Percentiles rank a stretch among this genome's conserved stretches.
Evolutionary conservation across 225 moss, liverwort and hornwort species (phyloP).

Genomic region (Straminergon stramineum): DNA sequence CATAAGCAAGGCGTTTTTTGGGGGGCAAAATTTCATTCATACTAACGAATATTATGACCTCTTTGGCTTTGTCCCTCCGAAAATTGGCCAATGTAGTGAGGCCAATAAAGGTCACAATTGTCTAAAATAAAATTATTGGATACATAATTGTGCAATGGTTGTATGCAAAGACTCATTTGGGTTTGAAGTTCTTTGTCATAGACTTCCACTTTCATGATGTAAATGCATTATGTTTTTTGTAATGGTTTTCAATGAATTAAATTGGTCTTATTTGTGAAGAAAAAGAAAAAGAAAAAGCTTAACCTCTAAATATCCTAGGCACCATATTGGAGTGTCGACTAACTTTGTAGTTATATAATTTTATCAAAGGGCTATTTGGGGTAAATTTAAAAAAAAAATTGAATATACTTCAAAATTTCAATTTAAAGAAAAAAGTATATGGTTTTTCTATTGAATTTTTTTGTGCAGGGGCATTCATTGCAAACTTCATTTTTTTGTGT

Average conservation of each 20-base stretch:
- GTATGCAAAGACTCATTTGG: neutral
- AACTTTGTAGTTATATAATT: neutral
- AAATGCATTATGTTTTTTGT: neutral
- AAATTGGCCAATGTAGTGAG: neutral
- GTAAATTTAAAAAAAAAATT: neutral
- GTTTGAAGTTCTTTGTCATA: neutral
- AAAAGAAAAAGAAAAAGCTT: neutral
- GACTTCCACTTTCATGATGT: neutral
- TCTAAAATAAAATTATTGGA: neutral
- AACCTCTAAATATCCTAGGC: neutral
- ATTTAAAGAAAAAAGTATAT: too few relatives aligned
- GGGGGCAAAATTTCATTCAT: neutral
- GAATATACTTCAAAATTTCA: too few relatives aligned
- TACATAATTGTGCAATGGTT: neutral
- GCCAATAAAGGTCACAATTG: neutral
- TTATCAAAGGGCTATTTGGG: neutral
- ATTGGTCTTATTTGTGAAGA: neutral
- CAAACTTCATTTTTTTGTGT: neutral
- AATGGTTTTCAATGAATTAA: neutral
- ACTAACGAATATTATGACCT: neutral
- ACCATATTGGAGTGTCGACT: neutral
- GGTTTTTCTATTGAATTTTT: neutral
- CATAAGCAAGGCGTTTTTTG: neutral
- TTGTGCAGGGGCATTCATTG: neutral
- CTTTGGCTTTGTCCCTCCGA: rapidly evolving